Evolutionary conservation across 1,139 yeast species (phyloP).

Genomic region (Magnusiomyces suaveolens): DNA sequence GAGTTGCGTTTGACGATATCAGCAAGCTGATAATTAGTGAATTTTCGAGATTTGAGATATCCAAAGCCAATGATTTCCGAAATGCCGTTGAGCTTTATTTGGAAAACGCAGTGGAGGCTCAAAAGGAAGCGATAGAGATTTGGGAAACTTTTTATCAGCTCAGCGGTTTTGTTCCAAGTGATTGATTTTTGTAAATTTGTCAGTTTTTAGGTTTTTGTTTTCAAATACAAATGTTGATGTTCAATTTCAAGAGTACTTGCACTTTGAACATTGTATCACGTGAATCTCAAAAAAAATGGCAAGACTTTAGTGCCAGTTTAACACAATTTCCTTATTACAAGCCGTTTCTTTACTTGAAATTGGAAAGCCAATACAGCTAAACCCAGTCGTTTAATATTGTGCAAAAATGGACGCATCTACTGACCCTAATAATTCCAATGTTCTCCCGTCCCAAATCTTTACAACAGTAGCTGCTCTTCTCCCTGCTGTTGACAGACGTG

Average conservation of each 20-base stretch:
- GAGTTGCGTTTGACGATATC: conserved; percentile 50
- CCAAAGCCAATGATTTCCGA: conserved; percentile 75
- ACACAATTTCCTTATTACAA: too few relatives aligned
- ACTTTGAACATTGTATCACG: too few relatives aligned
- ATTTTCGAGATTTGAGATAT: conserved; percentile 59
- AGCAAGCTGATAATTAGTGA: conserved; percentile 61
- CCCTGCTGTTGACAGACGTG: conserved; percentile 80
- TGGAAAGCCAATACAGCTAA: too few relatives aligned
- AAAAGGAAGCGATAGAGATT: conserved; percentile 85
- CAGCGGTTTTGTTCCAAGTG: not conserved
- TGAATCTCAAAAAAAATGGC: too few relatives aligned
- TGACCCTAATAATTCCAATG: conserved; percentile 15
- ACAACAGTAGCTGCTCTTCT: conserved; percentile 96
- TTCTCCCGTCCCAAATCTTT: conserved; percentile 55
- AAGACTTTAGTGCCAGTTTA: too few relatives aligned
- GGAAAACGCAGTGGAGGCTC: conserved; percentile 86
- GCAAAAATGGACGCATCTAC: not conserved
- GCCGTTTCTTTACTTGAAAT: too few relatives aligned
- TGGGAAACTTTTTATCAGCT: conserved; percentile 67
- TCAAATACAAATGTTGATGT: too few relatives aligned
- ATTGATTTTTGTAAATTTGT: not conserved
- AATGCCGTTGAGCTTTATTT: conserved; percentile 83
- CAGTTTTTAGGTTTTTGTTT: too few relatives aligned
- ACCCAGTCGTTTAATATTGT: too few relatives aligned
- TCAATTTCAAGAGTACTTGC: too few relatives aligned